Conservation (phyloP, 2,329 filamentous ascomycete species). For the Penicillium glabrum region DNA sequence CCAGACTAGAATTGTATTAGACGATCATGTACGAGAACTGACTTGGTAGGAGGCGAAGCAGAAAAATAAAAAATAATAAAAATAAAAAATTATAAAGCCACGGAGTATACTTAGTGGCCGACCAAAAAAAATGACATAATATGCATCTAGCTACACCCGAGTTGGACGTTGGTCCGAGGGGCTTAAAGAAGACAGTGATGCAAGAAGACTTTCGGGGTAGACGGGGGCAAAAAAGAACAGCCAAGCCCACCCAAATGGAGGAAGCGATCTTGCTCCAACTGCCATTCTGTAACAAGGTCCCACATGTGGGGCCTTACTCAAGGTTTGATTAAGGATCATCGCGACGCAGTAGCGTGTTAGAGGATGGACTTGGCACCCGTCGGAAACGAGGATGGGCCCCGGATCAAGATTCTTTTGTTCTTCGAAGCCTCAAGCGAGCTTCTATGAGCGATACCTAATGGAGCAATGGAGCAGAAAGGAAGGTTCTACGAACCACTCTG, state of each 20-base stretch:
- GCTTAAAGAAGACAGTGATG: background rate
- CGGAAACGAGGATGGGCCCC: constrained; percentile 20
- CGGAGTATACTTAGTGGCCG: constrained; percentile 3
- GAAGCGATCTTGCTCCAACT: constrained; percentile 16
- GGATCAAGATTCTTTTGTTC: constrained; percentile 19
- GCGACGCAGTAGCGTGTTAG: constrained; percentile 32
- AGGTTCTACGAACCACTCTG: constrained; percentile 14
- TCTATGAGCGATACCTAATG: constrained; percentile 9
- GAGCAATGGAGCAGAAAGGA: constrained; percentile 8
- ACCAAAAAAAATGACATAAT: constrained; percentile 2
- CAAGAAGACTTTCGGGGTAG: background rate
- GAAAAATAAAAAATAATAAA: background rate
- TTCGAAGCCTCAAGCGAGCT: constrained; percentile 22
- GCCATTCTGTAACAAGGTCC: constrained; percentile 16
- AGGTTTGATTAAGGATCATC: constrained; percentile 44
- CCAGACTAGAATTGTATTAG: background rate
- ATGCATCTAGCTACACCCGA: constrained; percentile 15
- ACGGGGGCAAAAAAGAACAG: background rate
- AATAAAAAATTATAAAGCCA: background rate
- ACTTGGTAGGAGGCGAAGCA: constrained; percentile 1
- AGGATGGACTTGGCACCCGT: constrained; percentile 27
- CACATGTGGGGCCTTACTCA: constrained; percentile 22
- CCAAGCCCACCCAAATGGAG: constrained; percentile 2
- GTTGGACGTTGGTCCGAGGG: constrained; percentile 15
- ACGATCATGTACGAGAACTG: background rate